Evolutionary conservation across 768 basidiomycete genomes (phyloP), one percentile per base, ranked within the genome.

Genomic region (Suillus variegatus): DNA sequence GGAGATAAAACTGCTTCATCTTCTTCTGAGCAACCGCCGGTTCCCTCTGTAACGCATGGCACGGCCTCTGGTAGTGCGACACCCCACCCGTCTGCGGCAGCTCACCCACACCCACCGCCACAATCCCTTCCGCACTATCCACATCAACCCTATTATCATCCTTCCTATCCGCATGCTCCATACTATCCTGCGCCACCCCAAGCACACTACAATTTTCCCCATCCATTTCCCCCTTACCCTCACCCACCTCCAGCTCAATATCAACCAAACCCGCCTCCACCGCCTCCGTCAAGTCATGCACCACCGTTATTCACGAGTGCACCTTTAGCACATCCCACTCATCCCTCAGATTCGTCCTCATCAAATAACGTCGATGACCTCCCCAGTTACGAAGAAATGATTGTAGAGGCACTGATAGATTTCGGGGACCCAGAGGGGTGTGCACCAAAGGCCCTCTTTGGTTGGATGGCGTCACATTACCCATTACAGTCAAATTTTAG

Each of bases 341-440:
- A 68, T 28, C 70, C 69, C 46, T 68, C 68, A 36, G 49, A 68
- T 14, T 70, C 67, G 1, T 69, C 68, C 41, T 66, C 74, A 43
- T 68, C 66, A 22, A 71, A 60, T 43, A 69, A 63, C 35, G 62
- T 74, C 0, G 84, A 83, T n/a, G 85, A 93, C 69, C 81, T 95
- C 58, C 93, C 93, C 8, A 91, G 90, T 68, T 95, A 95, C 64
- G 93, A 95, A 72, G 93, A 95, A 67, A 95, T 95, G 94, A 91
- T 95, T 20, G 91, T 90, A 13, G 90, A 92, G 72, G 93, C 92
- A 1, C 78, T 95, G 32, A 76, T 80, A 16, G 90, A 89, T 63
- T 82, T 85, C 51, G 80, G 78, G 8, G 91, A 93, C 64, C 81
- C 87, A 1, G 91, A 95, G 55, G 94, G 94, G 20, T 85, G 86